Evolutionary conservation across 345 rosid species (phyloP).

Genomic region (Hypericum androsaemum): DNA sequence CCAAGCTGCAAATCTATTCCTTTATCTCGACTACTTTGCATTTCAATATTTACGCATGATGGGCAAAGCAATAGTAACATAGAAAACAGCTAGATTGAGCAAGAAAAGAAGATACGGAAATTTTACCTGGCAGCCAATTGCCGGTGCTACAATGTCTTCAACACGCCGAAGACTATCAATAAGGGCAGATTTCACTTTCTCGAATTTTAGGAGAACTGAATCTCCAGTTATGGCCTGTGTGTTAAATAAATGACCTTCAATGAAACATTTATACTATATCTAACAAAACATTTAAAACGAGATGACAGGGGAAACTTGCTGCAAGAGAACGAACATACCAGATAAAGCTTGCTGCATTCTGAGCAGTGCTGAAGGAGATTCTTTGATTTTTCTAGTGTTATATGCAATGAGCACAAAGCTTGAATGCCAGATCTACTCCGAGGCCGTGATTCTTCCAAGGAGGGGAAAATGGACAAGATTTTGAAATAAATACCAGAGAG

Average conservation of each 20-base stretch:
- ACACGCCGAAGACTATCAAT: constrained; percentile 79
- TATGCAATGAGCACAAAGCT: constrained; percentile 83
- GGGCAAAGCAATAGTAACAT: too few species aligned
- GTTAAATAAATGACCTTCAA: constrained; percentile 9
- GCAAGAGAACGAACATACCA: constrained; percentile 38
- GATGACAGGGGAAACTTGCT: neutral
- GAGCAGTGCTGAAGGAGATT: constrained; percentile 82
- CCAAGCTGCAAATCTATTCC: neutral
- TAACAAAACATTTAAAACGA: constrained; percentile 5
- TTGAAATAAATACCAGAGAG: constrained; percentile 65
- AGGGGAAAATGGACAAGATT: constrained; percentile 66
- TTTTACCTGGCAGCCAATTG: constrained; percentile 76
- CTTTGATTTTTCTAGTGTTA: constrained; percentile 85
- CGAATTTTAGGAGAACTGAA: constrained; percentile 78
- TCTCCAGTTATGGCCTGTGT: constrained; percentile 92
- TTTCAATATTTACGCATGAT: neutral
- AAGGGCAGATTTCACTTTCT: constrained; percentile 64
- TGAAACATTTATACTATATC: neutral
- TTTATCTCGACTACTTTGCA: neutral
- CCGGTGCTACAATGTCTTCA: constrained; percentile 84
- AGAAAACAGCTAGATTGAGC: too few species aligned
- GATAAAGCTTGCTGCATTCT: constrained; percentile 82
- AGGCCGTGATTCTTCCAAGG: constrained; percentile 94
- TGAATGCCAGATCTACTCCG: constrained; percentile 97
- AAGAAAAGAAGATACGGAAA: neutral